Conservation (phyloP, 441 rosid species). For the Breynia disticha region DNA sequence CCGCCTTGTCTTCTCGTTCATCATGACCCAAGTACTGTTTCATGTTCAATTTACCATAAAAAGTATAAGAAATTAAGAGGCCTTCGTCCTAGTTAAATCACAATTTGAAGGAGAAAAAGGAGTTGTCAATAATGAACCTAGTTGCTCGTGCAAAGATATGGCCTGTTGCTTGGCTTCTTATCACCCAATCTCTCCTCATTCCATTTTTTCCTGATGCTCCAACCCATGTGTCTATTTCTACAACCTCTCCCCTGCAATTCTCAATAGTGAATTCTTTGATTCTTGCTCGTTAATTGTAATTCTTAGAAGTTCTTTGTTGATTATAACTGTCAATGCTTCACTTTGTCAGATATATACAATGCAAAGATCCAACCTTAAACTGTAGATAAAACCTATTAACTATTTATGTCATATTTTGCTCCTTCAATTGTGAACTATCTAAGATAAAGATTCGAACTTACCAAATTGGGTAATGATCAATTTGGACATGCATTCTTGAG, state of each 20-base stretch:
- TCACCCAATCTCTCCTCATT: slow-evolving; percentile 62
- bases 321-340: neutral
- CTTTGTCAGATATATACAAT: no score
- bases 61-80: neutral
- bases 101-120: neutral
- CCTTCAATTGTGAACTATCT: neutral
- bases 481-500: slow-evolving; percentile 53
- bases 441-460: slow-evolving; percentile 5
- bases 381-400: no score
- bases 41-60: slow-evolving; percentile 2
- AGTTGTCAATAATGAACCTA: slow-evolving; percentile 24
- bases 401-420: no score
- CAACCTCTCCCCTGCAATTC: slow-evolving; percentile 51
- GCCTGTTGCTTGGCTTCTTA: slow-evolving; percentile 59
- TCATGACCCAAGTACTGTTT: slow-evolving; percentile 72
- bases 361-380: no score
- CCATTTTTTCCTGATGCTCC: slow-evolving; percentile 72
- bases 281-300: no score
- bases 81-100: neutral
- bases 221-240: slow-evolving; percentile 74
- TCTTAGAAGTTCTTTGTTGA: neutral
- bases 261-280: neutral
- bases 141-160: slow-evolving; percentile 53
- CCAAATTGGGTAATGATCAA: slow-evolving; percentile 65
- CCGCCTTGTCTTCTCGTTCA: slow-evolving; percentile 60